Conservation (phyloP, 768 basidiomycete genomes). For the Termitomyces sp. region DNA sequence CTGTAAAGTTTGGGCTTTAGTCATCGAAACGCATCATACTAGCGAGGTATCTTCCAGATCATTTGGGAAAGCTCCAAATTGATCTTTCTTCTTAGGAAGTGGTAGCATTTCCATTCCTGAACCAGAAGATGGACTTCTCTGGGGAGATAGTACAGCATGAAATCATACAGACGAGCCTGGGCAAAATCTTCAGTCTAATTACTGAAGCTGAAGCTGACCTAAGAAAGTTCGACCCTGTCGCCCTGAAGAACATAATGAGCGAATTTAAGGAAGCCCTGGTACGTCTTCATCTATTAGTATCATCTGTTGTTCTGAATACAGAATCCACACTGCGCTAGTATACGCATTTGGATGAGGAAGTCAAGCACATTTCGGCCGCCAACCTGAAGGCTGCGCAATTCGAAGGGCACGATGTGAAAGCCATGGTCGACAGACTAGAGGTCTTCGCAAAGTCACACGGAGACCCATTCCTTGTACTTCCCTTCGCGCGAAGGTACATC, state of each 20-base stretch:
- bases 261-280: constrained; percentile 25
- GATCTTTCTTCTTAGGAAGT: constrained; percentile 16
- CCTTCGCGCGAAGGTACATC: constrained; percentile 30
- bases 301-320: background rate
- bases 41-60: too few species aligned
- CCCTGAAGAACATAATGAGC: constrained; percentile 24
- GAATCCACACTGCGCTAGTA: constrained; percentile 18
- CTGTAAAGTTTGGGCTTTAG: too few species aligned
- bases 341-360: constrained; percentile 31
- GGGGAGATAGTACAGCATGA: constrained; percentile 31
- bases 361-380: constrained; percentile 25
- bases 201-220: constrained; percentile 18
- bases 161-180: constrained; percentile 24
- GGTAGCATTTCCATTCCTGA: constrained; percentile 30
- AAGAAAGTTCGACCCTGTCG: constrained; percentile 23
- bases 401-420: constrained; percentile 21
- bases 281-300: background rate
- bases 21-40: too few species aligned
- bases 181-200: constrained; percentile 21
- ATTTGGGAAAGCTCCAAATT: background rate
- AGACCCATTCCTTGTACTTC: constrained; percentile 27
- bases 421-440: constrained; percentile 22
- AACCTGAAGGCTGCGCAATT: constrained; percentile 26
- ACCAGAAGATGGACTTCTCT: constrained; percentile 31
- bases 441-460: constrained; percentile 27